A percentile compares a stretch with the other conserved stretches of the same genome.
phyloP scores from a whole-genome alignment of 2,329 filamentous ascomycete species.

The Beauveria asiatica region DNA sequence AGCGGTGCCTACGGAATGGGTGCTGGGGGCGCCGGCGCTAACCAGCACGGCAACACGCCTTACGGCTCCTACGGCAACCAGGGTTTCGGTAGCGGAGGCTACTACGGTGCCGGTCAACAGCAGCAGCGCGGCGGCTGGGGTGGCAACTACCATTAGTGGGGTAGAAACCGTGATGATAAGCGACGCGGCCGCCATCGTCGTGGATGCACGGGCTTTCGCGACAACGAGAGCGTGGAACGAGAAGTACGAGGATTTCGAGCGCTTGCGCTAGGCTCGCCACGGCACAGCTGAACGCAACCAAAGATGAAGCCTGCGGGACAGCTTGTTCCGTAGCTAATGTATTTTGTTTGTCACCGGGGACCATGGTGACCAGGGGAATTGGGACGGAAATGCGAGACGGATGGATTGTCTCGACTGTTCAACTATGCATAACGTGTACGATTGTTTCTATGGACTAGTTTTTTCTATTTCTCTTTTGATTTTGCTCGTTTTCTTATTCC shows the following conservation, averaged over 20 bases:
- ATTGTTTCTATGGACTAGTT: constrained; percentile 13
- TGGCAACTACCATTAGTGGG: constrained; percentile 47
- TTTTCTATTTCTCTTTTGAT: constrained; percentile 10
- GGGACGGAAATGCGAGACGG: constrained; percentile 9
- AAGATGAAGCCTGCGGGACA: not conserved
- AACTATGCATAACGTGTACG: constrained; percentile 14
- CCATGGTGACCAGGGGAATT: not conserved
- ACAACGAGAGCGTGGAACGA: constrained; percentile 1
- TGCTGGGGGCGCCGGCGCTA: constrained; percentile 39
- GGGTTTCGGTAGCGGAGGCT: constrained; percentile 40
- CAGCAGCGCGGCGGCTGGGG: constrained; percentile 49
- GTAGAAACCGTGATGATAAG: constrained; percentile 22
- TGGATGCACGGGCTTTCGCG: not conserved
- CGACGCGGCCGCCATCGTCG: constrained; percentile 8
- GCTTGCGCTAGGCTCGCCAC: constrained; percentile 1
- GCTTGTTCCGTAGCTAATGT: not conserved
- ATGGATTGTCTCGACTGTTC: constrained; percentile 12
- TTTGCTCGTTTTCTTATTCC: constrained; percentile 12
- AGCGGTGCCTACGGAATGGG: constrained; percentile 48
- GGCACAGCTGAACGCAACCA: not conserved
- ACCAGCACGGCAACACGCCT: constrained; percentile 43
- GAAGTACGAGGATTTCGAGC: constrained; percentile 1
- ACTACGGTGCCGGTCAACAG: constrained; percentile 30
- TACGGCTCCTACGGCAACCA: constrained; percentile 46
- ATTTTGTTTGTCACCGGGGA: constrained; percentile 5